Evolutionary conservation across 2,329 filamentous ascomycete genomes (phyloP), one percentile per base, ranked within the genome.

Genomic region (Trichocomaceae sp.): DNA sequence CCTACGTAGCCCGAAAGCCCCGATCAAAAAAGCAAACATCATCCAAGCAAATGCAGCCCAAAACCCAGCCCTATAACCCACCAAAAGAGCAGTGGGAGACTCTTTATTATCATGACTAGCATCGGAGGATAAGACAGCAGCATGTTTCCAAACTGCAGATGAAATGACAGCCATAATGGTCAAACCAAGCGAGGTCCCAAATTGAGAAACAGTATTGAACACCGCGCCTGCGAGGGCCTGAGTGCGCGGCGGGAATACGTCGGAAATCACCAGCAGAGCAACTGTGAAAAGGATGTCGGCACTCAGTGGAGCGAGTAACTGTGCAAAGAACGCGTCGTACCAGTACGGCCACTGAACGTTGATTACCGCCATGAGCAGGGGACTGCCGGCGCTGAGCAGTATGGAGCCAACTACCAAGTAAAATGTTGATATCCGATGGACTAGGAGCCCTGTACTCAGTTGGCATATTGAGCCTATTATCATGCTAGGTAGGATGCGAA

Each of bases 151-250:
- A 31, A 50, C 41, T n/a, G 29, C 46, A 10, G 54, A 56, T 20
- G 54, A 56, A 22, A 83, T 76, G 0, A 78, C 74, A 9, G 77
- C 76, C 54, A 77, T 75, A 2, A 79, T 64, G 7, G 79, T 78
- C 2, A 83, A 62, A 0, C 79, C 80, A 1, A 83, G 69, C 0
- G 76, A 74, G 17, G 74, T 76, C 0, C 82, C 82, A 53, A 84
- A 77, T 58, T 84, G 81, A 0, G 75, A 69, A 0, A 79, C 71
- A 0, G 81, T 83, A 57, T 82, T 83, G 64, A 84, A 85, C 0
- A 85, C 81, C 0, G 79, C 81, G 0, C 82, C 83, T 0, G 81
- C 82, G 0, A 85, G 68, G 0, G 79, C 79, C 55, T 85, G 82
- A 1, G 75, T 82, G 8, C 80, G 68, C n/a, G 75, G 70, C 0